Evolutionary conservation across 2,329 filamentous ascomycete species (phyloP), one percentile per base, ranked within the genome.

Genomic region (Cercospora canescens): DNA sequence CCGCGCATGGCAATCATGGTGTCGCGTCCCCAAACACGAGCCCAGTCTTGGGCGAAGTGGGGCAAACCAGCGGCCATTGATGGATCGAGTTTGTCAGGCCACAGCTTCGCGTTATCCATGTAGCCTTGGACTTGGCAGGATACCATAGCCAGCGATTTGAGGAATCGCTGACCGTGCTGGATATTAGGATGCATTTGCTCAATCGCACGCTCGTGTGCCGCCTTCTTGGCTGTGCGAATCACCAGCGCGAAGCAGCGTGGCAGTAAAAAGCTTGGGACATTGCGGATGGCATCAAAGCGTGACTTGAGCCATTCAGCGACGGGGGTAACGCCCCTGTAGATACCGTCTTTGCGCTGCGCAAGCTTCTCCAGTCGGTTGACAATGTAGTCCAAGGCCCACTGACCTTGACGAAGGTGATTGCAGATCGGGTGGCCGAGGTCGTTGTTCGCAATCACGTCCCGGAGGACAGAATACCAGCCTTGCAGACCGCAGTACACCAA

Each of bases 401-500:
- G 88, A 0, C 95, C 95, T 70, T 96, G 87, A 59, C 95, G 89
- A 5, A 99, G 86, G 75, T 99, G 94, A 74, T 97, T 90, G 78
- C 94, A 98, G 11, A 99, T 85, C 0, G 95, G 92, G 76, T 99
- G 95, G 0, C 92, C 95, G 8, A 99, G 86, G 76, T 98, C 89
- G 77, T 99, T 99, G 69, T 95, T 89, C 59, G 85, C 87, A 72
- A 98, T 91, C 68, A 99, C 90, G 64, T 91, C 85, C 72, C 93
- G 90, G 48, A 99, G 82, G 0, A 97, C 83, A 76, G 93, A 97
- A 93, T 94, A 97, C 94, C 95, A 99, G 39, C 96, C 96, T 78
- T 99, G 95, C n/a, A 99, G 85, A 67, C 95, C 95, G 67, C 94
- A 94, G 78, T 98, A 99, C 2, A 97, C 92, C 48, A 97, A 85